Conservation (phyloP, 495 filamentous ascomycete species). For the Penicillium samsonianum region DNA sequence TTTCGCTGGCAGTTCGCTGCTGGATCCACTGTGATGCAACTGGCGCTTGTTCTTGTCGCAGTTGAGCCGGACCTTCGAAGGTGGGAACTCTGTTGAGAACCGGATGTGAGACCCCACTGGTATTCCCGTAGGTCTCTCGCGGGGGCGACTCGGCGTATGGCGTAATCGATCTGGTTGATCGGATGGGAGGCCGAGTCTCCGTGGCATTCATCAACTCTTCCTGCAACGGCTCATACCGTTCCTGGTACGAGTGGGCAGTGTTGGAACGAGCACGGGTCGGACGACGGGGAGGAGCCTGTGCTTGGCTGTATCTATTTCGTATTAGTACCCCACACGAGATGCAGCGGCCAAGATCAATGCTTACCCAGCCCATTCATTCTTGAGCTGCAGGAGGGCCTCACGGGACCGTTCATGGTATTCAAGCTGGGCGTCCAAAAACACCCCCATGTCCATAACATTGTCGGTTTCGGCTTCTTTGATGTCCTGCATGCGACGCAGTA, state of each 20-base stretch:
- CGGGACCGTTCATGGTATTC: conserved; percentile 88
- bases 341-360: conserved; percentile 20
- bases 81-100: conserved; percentile 50
- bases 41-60: conserved; percentile 51
- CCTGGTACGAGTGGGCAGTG: conserved; percentile 60
- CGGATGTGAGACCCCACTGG: conserved; percentile 42
- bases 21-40: conserved; percentile 47
- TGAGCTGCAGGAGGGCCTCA: conserved; percentile 68
- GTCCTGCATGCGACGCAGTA: conserved; percentile 90
- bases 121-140: conserved; percentile 35
- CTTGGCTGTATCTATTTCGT: conserved; percentile 27
- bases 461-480: conserved; percentile 91
- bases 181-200: conserved; percentile 61
- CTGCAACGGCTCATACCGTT: conserved; percentile 59
- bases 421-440: conserved; percentile 87
- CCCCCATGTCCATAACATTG: conserved; percentile 74
- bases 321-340: conserved; percentile 20
- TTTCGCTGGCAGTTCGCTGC: conserved; percentile 59
- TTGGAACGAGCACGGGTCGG: conserved; percentile 59
- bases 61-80: conserved; percentile 59
- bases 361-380: conserved; percentile 69
- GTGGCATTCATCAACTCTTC: conserved; percentile 51
- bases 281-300: conserved; percentile 36
- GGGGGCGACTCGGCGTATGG: conserved; percentile 34
- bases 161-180: conserved; percentile 48